These are phyloP conservation scores for Ophiocordyceps camponoti-saundersi DNA, from an alignment of 2,329 filamentous ascomycete species.

Conservation along the genomic window DNA sequence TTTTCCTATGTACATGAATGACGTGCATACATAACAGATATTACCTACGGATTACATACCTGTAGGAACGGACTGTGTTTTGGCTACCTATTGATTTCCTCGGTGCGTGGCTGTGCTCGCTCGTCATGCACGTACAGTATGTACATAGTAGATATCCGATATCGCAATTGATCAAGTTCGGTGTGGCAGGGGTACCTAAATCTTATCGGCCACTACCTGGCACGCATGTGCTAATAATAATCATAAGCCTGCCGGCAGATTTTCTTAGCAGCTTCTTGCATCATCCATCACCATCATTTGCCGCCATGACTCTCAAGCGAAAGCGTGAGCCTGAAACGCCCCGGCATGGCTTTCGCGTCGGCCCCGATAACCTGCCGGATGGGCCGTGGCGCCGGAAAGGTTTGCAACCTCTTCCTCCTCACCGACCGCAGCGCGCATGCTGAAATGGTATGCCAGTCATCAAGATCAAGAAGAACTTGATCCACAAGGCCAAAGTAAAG, in stretches of 20 bases:
- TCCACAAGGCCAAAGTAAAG: conserved; percentile 84
- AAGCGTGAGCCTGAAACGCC: conserved; percentile 28
- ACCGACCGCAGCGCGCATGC: not conserved
- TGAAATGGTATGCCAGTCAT: conserved; percentile 34
- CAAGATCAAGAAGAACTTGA: conserved; percentile 78
- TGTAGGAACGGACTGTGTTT: no score
- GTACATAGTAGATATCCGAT: no score
- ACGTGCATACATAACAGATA: not conserved
- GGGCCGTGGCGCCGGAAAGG: conserved; percentile 72
- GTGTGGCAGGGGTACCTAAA: no score
- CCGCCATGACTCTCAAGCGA: conserved; percentile 16
- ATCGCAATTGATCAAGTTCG: no score
- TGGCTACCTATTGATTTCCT: not conserved
- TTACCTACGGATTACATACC: no score
- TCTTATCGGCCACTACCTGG: no score
- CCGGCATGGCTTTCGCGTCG: conserved; percentile 65
- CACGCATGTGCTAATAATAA: no score
- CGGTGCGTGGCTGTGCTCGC: not conserved
- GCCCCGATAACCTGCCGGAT: conserved; percentile 80
- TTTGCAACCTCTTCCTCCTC: conserved; percentile 7
- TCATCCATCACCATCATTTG: not conserved
- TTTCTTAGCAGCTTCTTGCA: not conserved
- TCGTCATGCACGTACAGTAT: no score
- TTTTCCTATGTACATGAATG: no score
- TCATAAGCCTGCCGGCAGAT: not conserved